Evolutionary conservation across 1,139 yeast genomes (phyloP).

Genomic region (Yamadazyma dushanensis): DNA sequence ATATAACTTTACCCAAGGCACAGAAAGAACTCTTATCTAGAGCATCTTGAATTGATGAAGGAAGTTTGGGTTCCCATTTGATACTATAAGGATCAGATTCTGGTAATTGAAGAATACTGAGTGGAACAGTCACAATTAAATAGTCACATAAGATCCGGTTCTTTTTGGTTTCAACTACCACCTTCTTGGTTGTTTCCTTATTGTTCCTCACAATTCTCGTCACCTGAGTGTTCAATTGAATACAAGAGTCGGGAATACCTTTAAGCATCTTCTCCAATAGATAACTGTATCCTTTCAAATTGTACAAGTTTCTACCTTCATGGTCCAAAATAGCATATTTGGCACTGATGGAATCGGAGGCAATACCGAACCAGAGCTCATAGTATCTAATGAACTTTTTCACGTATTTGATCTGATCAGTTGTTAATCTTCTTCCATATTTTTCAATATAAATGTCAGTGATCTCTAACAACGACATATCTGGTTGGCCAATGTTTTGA

Average conservation of each 20-base stretch:
- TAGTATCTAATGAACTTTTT: conserved; percentile 53
- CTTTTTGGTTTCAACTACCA: conserved; percentile 21
- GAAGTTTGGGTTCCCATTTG: conserved; percentile 61
- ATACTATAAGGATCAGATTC: conserved; percentile 44
- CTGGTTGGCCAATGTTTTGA: conserved; percentile 43
- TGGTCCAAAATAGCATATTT: conserved; percentile 65
- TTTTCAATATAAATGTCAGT: conserved; percentile 46
- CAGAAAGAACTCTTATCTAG: conserved; percentile 61
- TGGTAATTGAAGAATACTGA: conserved; percentile 55
- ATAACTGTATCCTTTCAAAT: conserved; percentile 56
- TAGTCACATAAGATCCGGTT: conserved; percentile 43
- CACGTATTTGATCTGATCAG: conserved; percentile 50
- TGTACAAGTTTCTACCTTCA: conserved; percentile 73
- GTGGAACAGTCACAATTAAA: conserved; percentile 73
- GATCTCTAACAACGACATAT: conserved; percentile 51
- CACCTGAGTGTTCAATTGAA: conserved; percentile 51
- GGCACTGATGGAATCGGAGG: conserved; percentile 66
- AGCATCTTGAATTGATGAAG: conserved; percentile 43
- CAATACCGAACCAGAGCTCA: conserved; percentile 80
- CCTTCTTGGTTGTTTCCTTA: conserved; percentile 13
- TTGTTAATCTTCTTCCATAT: conserved; percentile 48
- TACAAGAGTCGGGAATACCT: conserved; percentile 37
- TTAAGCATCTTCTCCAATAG: conserved; percentile 47
- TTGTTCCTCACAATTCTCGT: conserved; percentile 32
- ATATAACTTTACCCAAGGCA: conserved; percentile 71